Evolutionary conservation across 2,329 filamentous ascomycete species (phyloP), one percentile per base, ranked within the genome.

Genomic region (Zasmidium angulare): DNA sequence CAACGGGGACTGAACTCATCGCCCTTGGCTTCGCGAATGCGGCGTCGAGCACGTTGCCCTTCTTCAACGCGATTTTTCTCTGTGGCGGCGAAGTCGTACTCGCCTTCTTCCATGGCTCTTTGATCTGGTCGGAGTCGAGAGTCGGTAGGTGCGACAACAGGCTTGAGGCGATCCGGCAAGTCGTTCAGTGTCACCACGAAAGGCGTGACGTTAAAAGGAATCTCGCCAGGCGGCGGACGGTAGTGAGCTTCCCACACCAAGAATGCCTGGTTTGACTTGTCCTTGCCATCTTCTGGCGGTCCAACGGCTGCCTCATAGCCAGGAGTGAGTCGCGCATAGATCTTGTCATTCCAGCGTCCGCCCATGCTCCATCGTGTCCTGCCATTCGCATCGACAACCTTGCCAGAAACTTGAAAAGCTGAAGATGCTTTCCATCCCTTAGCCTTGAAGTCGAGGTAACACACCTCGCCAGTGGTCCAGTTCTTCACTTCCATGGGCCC

Each of bases 401-500:
- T 95, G 62, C 95, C 95, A 0, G 86, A 82, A 36, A 98, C 88
- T 69, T 96, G 89, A 75, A 93, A 97, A 1, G 93, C 93, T 55
- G 90, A 96, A 0, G 89, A 90, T 2, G 91, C 92, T 77, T 95
- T 97, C 95, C 95, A 99, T 19, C 95, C 95, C 60, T 93, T 89
- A 14, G 91, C 84, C 76, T 98, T 98, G 81, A 99, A 99, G 66
- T 98, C 92, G 1, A 99, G 79, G 3, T 88, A 79, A 65, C 90
- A 93, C n/a, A 89, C 83, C 75, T 98, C 95, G 55, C 95, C 93
- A 0, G 93, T 99, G 0, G 88, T 96, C 88, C 90, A 93, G 77
- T 99, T 99, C 80, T 92, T 96, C 75, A 99, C 88, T 73, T 97
- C 92, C 91, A 99, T 98, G 0, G 88, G 82, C 1, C 95, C 95